phyloP scores from a whole-genome alignment of 305 asterid genomes.

The Solanum hybrid region DNA sequence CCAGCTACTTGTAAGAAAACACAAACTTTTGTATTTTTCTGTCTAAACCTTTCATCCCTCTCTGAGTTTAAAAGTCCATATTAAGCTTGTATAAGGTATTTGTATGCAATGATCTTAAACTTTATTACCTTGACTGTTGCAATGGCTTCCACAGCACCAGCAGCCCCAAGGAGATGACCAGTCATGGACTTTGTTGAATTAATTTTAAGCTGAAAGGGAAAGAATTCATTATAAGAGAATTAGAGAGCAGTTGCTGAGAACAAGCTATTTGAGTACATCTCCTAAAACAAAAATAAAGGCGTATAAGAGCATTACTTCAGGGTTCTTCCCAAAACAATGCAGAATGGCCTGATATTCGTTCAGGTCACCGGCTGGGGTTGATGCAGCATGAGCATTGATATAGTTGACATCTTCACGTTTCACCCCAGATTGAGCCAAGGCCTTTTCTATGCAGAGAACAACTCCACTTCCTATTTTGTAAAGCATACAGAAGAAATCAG shows the following conservation, averaged over 20 bases:
- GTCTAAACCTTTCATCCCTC: neutral
- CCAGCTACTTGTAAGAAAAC: conserved; percentile 12
- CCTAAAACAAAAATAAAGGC: neutral
- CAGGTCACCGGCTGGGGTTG: conserved; percentile 34
- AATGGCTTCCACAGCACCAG: conserved; percentile 41
- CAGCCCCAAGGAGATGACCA: conserved; percentile 43
- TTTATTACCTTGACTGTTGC: conserved; percentile 33
- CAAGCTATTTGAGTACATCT: neutral
- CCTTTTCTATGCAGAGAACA: conserved; percentile 39
- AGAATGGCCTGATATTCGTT: conserved; percentile 33
- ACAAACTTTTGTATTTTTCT: neutral
- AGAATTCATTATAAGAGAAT: neutral
- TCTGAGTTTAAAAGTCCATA: neutral
- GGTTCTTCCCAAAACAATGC: conserved; percentile 30
- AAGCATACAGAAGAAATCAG: neutral
- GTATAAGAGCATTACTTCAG: conserved; percentile 19
- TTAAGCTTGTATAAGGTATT: neutral
- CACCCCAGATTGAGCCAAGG: conserved; percentile 33
- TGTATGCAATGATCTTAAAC: neutral
- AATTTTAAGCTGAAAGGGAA: conserved; percentile 21
- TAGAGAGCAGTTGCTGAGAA: neutral
- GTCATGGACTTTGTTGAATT: conserved; percentile 44
- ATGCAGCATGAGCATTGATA: conserved; percentile 44
- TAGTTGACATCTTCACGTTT: conserved; percentile 36
- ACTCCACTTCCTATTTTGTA: conserved; percentile 26